phyloP scores from a whole-genome alignment of 805 yeast species.

The Hanseniaspora mollemarum region DNA sequence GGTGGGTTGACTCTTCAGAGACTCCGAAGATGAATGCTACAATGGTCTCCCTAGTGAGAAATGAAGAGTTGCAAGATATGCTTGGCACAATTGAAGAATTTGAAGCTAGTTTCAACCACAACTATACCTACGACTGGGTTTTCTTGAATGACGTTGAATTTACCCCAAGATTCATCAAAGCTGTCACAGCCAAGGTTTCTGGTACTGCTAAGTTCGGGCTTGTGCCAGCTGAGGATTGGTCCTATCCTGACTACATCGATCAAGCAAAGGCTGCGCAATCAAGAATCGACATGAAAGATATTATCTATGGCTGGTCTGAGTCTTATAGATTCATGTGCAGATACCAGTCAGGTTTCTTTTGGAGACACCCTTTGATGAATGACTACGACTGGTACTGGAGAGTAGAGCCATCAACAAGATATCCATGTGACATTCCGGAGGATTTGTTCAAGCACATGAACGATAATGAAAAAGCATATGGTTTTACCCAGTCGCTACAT shows the following conservation, averaged over 20 bases:
- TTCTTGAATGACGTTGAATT: conserved; percentile 64
- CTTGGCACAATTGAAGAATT: conserved; percentile 49
- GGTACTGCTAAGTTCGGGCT: conserved; percentile 54
- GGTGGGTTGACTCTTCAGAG: conserved; percentile 8
- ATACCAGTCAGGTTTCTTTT: conserved; percentile 45
- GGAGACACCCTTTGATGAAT: conserved; percentile 44
- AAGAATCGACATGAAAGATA: conserved; percentile 34
- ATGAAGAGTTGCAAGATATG: conserved; percentile 48
- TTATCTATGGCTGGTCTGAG: conserved; percentile 48
- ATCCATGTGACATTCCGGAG: conserved; percentile 49
- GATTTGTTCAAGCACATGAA: conserved; percentile 55
- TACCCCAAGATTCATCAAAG: conserved; percentile 41
- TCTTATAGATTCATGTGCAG: conserved; percentile 61
- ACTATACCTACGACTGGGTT: conserved; percentile 65
- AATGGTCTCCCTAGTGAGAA: conserved; percentile 58
- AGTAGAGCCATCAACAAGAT: conserved; percentile 56
- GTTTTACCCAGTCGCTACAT: conserved; percentile 54
- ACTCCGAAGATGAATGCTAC: conserved; percentile 44
- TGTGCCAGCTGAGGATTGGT: conserved; percentile 57
- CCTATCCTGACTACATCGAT: conserved; percentile 56
- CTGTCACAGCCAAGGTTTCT: conserved; percentile 41
- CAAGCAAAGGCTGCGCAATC: conserved; percentile 37
- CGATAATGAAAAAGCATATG: conserved; percentile 45
- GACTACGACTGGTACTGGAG: conserved; percentile 67
- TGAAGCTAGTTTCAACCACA: conserved; percentile 54